A percentile compares a stretch with the other conserved stretches of the same genome.
These are phyloP conservation scores for Haplosporangium sp. DNA, from an alignment of 371 early-diverging fungal species.

Conservation along the genomic window DNA sequence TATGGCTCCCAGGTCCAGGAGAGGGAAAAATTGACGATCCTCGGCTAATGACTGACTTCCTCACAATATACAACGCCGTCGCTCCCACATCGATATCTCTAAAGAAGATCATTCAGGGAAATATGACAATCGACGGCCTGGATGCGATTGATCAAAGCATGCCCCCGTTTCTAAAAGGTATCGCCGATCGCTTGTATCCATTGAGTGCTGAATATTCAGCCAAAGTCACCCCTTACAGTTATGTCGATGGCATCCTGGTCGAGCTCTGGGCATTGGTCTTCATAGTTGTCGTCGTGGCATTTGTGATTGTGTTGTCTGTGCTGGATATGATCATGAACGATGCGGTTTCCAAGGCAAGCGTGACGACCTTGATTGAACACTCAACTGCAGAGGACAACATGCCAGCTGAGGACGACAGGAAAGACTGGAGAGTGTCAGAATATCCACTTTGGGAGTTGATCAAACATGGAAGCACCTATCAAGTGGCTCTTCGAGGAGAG, in stretches of 20 bases:
- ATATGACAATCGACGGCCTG: not conserved
- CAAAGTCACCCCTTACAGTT: not conserved
- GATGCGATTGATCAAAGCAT: not conserved
- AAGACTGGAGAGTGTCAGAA: not conserved
- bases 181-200: constrained; percentile 9
- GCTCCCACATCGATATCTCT: constrained; percentile 1
- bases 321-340: constrained; percentile 9
- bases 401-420: not conserved
- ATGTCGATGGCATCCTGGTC: constrained; percentile 4
- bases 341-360: constrained; percentile 6
- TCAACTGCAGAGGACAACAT: not conserved
- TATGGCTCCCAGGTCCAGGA: not conserved
- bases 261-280: constrained; percentile 16
- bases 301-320: constrained; percentile 7
- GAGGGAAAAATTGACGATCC: too few relatives aligned
- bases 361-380: constrained; percentile 11
- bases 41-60: not conserved
- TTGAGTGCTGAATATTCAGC: not conserved
- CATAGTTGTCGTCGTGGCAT: constrained; percentile 2
- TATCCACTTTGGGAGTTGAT: constrained; percentile 8
- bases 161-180: not conserved
- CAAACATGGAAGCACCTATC: not conserved
- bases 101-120: not conserved
- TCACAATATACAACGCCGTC: constrained; percentile 4
- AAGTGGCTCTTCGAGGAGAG: not conserved